Conservation (phyloP, 768 basidiomycete genomes). For the Panellus pusillus region DNA sequence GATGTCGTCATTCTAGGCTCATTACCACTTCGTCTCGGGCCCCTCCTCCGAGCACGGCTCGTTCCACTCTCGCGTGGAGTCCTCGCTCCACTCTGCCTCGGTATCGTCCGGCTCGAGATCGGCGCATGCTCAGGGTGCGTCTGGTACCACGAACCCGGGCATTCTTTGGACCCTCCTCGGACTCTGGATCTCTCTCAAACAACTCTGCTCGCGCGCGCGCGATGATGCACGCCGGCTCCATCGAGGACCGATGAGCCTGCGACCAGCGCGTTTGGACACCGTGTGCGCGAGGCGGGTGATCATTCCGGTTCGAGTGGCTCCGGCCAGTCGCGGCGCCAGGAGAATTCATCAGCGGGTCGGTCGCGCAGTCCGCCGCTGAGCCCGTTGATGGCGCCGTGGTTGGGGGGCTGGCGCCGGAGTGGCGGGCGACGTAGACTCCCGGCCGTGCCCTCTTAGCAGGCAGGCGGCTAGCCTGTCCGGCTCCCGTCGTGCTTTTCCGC, state of each 20-base stretch:
- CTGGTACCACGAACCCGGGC: not conserved
- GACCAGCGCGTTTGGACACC: constrained; percentile 16
- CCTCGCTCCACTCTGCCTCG: constrained; percentile 8
- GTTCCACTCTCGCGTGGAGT: constrained; percentile 13
- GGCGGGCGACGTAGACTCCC: constrained; percentile 14
- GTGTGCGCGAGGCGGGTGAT: constrained; percentile 2
- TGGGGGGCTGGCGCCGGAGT: constrained; percentile 19
- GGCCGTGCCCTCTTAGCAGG: not conserved
- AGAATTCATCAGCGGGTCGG: not conserved
- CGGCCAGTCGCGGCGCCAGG: not conserved
- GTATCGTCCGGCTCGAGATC: constrained; percentile 12
- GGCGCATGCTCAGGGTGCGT: not conserved
- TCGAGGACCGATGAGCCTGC: constrained; percentile 20
- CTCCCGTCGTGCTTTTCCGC: not conserved
- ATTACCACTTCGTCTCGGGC: constrained; percentile 5
- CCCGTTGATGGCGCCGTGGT: constrained; percentile 16
- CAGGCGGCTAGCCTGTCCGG: not conserved
- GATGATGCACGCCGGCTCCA: constrained; percentile 6
- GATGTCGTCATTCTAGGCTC: constrained; percentile 2
- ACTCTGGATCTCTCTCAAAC: constrained; percentile 3
- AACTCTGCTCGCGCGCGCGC: constrained; percentile 7
- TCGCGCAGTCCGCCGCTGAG: constrained; percentile 9
- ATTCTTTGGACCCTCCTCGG: constrained; percentile 17
- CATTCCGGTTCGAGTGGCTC: constrained; percentile 11
- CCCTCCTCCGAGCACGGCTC: constrained; percentile 20